Evolutionary conservation across 169 alveolate genomes (phyloP).

Genomic region (Cryptosporidium ubiquitum): DNA sequence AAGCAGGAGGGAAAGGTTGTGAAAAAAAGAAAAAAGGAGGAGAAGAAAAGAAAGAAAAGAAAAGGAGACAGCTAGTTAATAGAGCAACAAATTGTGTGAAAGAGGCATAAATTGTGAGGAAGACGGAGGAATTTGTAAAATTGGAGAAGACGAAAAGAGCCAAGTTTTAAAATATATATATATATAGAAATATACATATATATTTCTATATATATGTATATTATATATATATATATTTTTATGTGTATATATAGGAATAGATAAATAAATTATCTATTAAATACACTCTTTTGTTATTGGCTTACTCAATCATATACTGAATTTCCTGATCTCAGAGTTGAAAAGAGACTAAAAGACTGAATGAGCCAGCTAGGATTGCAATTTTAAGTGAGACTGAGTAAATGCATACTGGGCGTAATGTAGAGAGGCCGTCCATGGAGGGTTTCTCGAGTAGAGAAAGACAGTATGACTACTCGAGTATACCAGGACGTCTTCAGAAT

Average conservation of each 20-base stretch:
- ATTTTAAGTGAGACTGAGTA: background rate
- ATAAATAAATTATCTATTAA: background rate
- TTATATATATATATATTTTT: too few relatives aligned
- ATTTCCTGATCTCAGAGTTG: background rate
- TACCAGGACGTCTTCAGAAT: slow-evolving; percentile 49
- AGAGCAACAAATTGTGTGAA: background rate
- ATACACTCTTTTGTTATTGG: too few relatives aligned
- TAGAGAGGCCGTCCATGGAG: slow-evolving; percentile 27
- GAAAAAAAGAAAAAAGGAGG: background rate
- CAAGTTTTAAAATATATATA: background rate
- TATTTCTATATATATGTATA: background rate
- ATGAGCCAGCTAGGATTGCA: background rate
- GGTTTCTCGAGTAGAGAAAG: slow-evolving; percentile 22
- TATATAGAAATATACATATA: background rate
- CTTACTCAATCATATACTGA: too few relatives aligned
- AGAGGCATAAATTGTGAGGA: background rate
- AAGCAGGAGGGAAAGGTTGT: slow-evolving; percentile 17
- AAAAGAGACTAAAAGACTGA: background rate
- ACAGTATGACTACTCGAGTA: slow-evolving; percentile 51
- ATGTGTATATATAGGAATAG: too few relatives aligned
- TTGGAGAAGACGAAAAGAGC: background rate
- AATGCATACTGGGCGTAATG: slow-evolving; percentile 23
- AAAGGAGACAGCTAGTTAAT: background rate
- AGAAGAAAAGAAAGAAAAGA: background rate
- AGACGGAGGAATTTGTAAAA: background rate